phyloP scores from a whole-genome alignment of 106 monocot species.

The Chionographis japonica region DNA sequence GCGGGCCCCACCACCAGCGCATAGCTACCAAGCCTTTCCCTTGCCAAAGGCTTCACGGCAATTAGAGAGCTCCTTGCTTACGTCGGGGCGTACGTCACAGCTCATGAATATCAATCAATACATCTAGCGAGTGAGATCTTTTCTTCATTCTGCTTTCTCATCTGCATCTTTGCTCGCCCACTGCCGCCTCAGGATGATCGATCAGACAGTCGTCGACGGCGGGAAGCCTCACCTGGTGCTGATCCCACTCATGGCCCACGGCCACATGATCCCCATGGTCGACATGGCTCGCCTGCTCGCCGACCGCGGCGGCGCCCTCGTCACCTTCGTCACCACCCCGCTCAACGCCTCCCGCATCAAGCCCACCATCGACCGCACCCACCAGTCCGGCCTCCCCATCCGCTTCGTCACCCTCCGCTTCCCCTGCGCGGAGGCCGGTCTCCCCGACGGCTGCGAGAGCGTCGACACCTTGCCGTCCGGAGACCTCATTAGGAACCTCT shows the following conservation, averaged over 20 bases:
- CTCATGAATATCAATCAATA: too few species aligned
- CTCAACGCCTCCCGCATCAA: constrained; percentile 30
- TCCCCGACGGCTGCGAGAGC: constrained; percentile 47
- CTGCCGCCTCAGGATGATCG: too few species aligned
- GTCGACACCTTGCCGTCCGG: constrained; percentile 8
- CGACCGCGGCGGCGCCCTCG: constrained; percentile 25
- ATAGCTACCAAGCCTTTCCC: too few species aligned
- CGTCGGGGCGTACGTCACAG: too few species aligned
- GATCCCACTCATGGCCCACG: constrained; percentile 48
- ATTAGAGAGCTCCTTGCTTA: too few species aligned
- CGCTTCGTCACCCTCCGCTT: constrained; percentile 35
- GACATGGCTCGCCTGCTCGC: constrained; percentile 51
- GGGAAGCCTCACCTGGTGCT: constrained; percentile 33
- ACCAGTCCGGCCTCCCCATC: constrained; percentile 13
- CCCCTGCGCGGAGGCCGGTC: constrained; percentile 29
- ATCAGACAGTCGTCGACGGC: not conserved
- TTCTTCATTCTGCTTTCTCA: too few species aligned
- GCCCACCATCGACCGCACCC: constrained; percentile 15
- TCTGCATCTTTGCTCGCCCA: too few species aligned
- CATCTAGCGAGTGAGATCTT: too few species aligned
- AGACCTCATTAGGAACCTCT: constrained; percentile 3
- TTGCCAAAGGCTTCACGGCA: too few species aligned
- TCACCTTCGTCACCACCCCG: constrained; percentile 50
- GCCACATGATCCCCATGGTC: constrained; percentile 61
- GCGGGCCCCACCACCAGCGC: too few species aligned